Evolutionary conservation across 2,329 filamentous ascomycete genomes (phyloP), one percentile per base, ranked within the genome.

Genomic region (Boeremia lycopersici): DNA sequence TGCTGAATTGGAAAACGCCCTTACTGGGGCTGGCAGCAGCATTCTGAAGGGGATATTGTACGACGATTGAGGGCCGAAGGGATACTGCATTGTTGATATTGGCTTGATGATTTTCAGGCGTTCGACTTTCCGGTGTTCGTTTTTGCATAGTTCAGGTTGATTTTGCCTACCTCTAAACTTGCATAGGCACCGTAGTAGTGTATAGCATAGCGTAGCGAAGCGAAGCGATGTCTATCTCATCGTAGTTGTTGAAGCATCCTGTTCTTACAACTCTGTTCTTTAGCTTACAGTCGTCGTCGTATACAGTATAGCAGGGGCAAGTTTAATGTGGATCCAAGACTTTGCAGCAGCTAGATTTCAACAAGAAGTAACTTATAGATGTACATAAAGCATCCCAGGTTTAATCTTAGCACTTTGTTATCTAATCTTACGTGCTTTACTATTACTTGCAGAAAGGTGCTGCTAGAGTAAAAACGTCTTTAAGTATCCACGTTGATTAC

Each of bases 1-100:
- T 69, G 88, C 85, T 68, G 92, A 96, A 76, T 82, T 96, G 61
- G 84, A 88, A 62, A 82, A 83, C 51, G 87, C 89, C 48, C 84
- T 91, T 35, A 84, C 74, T 39, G 81, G 83, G 23, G 76, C 81
- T n/a, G 81, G 82, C 11, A 70, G 68, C 39, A 59, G 60, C 34
- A 74, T 76, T 36, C 59, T 77, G 23, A 74, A 61, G 56, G 68
- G 63, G 0, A 73, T 75, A 41, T 30, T 76, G 46, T 34, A 50
- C 31, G 52, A 50, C 23, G 11, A 46, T 1, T 55, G 13, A 44
- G 33, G 6, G 15, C 6, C 15, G n/a, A 3, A 30, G 26, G 17
- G 17, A 26, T 13, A 6, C 4, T 12, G 6, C 15, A 30, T 13
- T 34, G 23, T 28, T 40, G 28, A 15, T 15, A 5, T 29, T 17